phyloP scores from a whole-genome alignment of 2,329 filamentous ascomycete genomes.

The Ascochyta clinopodiicola region DNA sequence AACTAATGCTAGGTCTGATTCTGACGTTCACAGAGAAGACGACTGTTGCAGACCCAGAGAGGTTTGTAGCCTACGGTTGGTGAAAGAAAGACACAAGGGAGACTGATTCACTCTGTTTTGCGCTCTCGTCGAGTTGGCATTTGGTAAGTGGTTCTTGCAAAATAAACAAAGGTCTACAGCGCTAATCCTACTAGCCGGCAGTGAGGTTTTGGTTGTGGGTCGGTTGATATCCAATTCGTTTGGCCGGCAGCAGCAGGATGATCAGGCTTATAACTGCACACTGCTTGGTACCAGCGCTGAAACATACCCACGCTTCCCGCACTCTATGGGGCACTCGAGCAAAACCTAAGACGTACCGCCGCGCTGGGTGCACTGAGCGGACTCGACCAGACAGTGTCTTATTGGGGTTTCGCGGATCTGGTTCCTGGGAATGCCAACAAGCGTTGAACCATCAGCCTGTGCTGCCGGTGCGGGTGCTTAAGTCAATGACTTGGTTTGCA shows the following conservation, averaged over 20 bases:
- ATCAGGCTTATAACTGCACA: not conserved
- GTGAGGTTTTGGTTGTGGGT: not conserved
- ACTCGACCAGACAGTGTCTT: not conserved
- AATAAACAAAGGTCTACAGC: too few species aligned
- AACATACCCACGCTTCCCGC: not conserved
- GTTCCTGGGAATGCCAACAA: not conserved
- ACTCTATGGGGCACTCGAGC: not conserved
- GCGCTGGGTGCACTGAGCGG: not conserved
- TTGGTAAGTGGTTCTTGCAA: not conserved
- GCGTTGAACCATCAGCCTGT: not conserved
- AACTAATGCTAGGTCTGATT: constrained; percentile 1
- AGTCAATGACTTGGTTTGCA: not conserved
- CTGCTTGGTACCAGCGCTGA: not conserved
- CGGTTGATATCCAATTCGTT: not conserved
- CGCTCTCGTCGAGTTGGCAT: too few species aligned
- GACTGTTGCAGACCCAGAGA: not conserved
- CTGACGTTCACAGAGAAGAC: constrained; percentile 6
- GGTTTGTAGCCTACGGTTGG: constrained; percentile 1
- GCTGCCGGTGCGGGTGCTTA: not conserved
- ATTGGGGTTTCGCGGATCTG: not conserved
- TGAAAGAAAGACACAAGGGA: not conserved
- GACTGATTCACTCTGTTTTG: not conserved
- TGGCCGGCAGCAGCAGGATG: not conserved
- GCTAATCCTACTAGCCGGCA: not conserved
- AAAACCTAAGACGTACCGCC: not conserved